Evolutionary conservation across 257 asterid genomes (phyloP).

Genomic region (Lycium barbarum): DNA sequence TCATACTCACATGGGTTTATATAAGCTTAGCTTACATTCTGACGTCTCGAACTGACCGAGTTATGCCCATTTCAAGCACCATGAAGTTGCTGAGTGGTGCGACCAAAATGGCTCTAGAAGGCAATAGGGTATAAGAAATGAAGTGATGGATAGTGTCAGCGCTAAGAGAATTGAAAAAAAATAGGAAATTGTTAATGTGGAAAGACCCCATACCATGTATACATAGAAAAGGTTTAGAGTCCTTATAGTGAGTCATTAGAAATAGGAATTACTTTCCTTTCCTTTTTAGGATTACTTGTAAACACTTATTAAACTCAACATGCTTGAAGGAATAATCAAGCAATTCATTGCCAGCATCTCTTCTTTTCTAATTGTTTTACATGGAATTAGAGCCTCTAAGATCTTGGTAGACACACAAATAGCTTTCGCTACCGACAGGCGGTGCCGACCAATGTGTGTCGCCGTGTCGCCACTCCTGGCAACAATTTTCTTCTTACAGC

Average conservation of each 20-base stretch:
- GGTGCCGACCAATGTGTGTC: background rate
- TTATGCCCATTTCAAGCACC: background rate
- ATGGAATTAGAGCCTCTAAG: background rate
- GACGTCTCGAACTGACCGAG: background rate
- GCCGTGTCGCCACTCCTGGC: background rate
- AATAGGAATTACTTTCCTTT: background rate
- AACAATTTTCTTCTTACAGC: background rate
- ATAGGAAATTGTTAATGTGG: background rate
- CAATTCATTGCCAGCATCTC: background rate
- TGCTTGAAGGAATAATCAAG: slow-evolving; percentile 10
- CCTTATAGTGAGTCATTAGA: background rate
- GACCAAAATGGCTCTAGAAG: background rate
- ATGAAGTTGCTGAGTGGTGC: background rate
- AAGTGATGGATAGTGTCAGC: background rate
- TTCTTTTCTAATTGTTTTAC: background rate
- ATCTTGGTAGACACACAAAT: background rate
- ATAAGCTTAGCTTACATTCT: background rate
- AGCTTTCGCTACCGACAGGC: background rate
- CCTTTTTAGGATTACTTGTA: background rate
- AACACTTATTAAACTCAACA: background rate
- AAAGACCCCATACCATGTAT: background rate
- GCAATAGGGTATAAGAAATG: background rate
- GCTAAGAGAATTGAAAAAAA: background rate
- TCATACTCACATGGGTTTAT: background rate
- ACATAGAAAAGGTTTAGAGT: background rate